phyloP scores from a whole-genome alignment of 371 early-diverging fungal species.

The Lichtheimia ramosa region DNA sequence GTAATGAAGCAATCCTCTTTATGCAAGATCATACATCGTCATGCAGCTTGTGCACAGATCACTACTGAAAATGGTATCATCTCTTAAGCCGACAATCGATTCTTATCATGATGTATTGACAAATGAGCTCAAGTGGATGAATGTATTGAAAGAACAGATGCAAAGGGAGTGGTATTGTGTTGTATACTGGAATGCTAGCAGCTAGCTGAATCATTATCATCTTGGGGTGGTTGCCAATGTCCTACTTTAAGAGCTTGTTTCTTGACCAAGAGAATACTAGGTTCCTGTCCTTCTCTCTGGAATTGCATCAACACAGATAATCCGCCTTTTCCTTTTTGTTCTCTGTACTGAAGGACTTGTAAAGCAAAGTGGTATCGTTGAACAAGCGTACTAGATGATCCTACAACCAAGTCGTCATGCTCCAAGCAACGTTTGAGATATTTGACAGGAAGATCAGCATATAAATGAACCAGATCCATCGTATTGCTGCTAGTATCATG shows the following conservation, averaged over 20 bases:
- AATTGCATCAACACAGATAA: conserved; percentile 32
- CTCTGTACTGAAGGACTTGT: conserved; percentile 20
- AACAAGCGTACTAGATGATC: conserved; percentile 18
- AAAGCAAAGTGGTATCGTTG: conserved; percentile 36
- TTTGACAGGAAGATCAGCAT: conserved; percentile 31
- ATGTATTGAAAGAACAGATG: too few species aligned
- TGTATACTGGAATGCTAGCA: too few species aligned
- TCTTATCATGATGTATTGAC: too few species aligned
- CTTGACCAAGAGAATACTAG: conserved; percentile 18
- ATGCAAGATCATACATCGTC: too few species aligned
- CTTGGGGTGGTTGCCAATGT: conserved; percentile 27
- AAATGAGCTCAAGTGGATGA: too few species aligned
- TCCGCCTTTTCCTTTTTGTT: conserved; percentile 15
- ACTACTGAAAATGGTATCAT: too few species aligned
- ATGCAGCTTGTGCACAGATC: too few species aligned
- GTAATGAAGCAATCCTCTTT: too few species aligned
- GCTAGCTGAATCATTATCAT: too few species aligned
- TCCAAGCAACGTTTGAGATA: conserved; percentile 42
- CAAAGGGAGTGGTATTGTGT: too few species aligned
- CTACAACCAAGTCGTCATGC: conserved; percentile 31
- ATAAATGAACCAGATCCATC: conserved; percentile 29
- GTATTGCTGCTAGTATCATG: conserved; percentile 7
- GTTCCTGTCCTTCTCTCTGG: conserved; percentile 14
- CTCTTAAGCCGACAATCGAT: too few species aligned
- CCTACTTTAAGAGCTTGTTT: conserved; percentile 31